Base-by-base conservation (phyloP, 352 stramenopile genomes). In the Globisporangium spiculum region DNA sequence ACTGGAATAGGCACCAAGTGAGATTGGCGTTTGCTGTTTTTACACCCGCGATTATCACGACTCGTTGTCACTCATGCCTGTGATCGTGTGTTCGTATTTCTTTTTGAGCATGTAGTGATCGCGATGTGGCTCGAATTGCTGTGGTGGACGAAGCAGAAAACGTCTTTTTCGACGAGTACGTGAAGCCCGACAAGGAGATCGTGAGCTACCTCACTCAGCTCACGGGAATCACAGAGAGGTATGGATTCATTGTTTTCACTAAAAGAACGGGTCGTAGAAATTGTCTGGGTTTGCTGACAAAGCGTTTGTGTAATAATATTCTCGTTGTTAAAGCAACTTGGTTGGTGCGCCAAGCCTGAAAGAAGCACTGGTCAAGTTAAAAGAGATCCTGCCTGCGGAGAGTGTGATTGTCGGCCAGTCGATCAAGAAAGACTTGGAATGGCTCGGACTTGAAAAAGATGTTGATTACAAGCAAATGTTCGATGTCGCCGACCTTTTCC, bases 361-460 rank as follows among this genome's bases (percentile, higher is more conserved):
- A 22, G 82, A 94, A 36, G 91, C 92, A 34, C 71, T 97, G 14
- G 65, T 86, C 46, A 64, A 89, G 32, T 79, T 98, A n/a, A 90
- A 90, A 52, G 58, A 60, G 4, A 77, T 94, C 26, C 67, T 98
- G 50, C 91, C 90, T 4, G 75, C 80, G 22, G 76, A 97, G 64
- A 90, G 84, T 41, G 86, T 98, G 24, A 93, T 98, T 61, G 90
- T 98, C 50, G 93, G 93, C 10, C 93, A 98, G 70, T 94, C 88
- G 27, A 97, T 98, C 64, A 91, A 97, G 77, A 96, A 98, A 65
- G 93, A 98, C 70, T 78, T 97, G 14, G 85, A 96, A 53, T 98
- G 93, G 93, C 84, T 97, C 22, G 81, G 73, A 16, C 79, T 98
- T 52, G 76, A 92, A 67, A 84, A 92, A 48, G 86, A 83, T 9